phyloP scores from a whole-genome alignment of 768 basidiomycete genomes.

The Cystobasidium ongulense region DNA sequence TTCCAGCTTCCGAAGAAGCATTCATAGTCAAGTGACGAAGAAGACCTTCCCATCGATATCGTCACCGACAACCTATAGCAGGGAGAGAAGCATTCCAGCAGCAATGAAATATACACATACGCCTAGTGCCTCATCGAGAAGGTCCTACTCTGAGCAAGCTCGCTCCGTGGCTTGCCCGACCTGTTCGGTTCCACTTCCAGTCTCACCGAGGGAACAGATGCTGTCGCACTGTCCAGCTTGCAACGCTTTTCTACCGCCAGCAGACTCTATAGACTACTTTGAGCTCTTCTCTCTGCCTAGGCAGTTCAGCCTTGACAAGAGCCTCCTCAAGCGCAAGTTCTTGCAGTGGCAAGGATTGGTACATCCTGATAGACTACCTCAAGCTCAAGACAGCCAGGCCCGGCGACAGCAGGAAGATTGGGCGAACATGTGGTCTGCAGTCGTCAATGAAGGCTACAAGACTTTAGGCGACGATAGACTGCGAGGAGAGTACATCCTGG shows the following conservation, averaged over 20 bases:
- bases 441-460: slow-evolving; percentile 71
- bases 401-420: slow-evolving; percentile 41
- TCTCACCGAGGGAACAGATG: slow-evolving; percentile 8
- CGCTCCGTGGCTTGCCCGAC: slow-evolving; percentile 39
- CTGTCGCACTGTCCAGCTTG: slow-evolving; percentile 45
- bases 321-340: slow-evolving; percentile 43
- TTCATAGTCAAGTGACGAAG: neutral
- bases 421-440: slow-evolving; percentile 45
- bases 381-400: neutral
- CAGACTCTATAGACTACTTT: slow-evolving; percentile 42
- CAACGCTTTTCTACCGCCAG: slow-evolving; percentile 41
- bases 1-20: neutral
- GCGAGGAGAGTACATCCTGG: slow-evolving; percentile 48
- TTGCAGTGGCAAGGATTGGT: slow-evolving; percentile 45
- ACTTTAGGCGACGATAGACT: slow-evolving; percentile 42
- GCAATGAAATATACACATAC: no score
- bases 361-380: slow-evolving; percentile 46
- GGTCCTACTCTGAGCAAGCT: neutral
- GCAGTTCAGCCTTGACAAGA: slow-evolving; percentile 43
- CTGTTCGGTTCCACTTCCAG: slow-evolving; percentile 33
- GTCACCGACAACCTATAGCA: no score
- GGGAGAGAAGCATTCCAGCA: no score
- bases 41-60: neutral
- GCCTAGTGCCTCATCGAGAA: neutral
- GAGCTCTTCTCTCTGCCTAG: slow-evolving; percentile 42